Percentiles rank a stretch among this genome's conserved stretches.
Evolutionary conservation across 2,329 filamentous ascomycete genomes (phyloP).

Genomic region (Ophiostoma novo-ulmi): DNA sequence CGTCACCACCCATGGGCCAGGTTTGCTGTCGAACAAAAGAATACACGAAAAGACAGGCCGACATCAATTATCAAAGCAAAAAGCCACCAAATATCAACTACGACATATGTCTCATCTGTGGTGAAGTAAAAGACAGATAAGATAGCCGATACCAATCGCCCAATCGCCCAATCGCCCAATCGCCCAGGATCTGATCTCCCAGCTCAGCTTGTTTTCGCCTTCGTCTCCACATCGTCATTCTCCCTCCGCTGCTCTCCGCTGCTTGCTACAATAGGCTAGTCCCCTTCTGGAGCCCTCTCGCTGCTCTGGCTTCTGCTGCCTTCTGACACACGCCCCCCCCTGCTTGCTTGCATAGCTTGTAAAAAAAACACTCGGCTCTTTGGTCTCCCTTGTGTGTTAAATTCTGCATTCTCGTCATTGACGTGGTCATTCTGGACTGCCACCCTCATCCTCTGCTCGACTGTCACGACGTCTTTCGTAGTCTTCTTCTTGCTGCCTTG

Average conservation of each 20-base stretch:
- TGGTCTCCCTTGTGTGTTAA: slow-evolving; percentile 17
- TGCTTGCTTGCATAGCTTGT: slow-evolving; percentile 20
- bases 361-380: slow-evolving; percentile 23
- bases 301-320: slow-evolving; percentile 1
- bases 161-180: too few species aligned
- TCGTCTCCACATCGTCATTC: slow-evolving; percentile 8
- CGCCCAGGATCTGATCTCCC: background rate
- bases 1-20: background rate
- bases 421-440: slow-evolving; percentile 9
- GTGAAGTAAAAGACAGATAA: background rate
- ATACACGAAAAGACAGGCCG: too few species aligned
- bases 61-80: too few species aligned
- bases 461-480: background rate
- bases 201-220: slow-evolving; percentile 13
- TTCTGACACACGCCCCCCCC: slow-evolving; percentile 14
- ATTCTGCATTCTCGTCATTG: slow-evolving; percentile 19
- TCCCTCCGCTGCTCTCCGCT: slow-evolving; percentile 12
- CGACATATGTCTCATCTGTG: background rate
- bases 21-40: background rate
- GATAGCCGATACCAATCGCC: background rate
- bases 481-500: background rate
- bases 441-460: background rate
- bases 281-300: background rate
- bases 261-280: slow-evolving; percentile 1
- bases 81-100: background rate